Evolutionary conservation across 768 basidiomycete species (phyloP).

Genomic region (Clavulina sp.): DNA sequence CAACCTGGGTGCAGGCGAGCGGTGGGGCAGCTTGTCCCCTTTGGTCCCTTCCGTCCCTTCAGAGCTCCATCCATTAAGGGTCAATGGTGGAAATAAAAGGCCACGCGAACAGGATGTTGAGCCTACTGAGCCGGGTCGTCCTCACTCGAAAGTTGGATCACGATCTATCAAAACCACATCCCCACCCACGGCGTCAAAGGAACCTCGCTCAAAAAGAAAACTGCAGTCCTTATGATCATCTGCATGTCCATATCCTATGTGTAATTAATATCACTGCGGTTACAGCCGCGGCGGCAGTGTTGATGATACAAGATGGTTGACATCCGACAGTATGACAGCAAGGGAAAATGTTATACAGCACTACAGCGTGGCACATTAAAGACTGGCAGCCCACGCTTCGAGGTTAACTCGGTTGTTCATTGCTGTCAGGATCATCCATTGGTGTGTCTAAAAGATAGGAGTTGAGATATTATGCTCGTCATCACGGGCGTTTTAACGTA

Average conservation of each 20-base stretch:
- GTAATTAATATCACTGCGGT: too few relatives aligned
- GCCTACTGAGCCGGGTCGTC: too few relatives aligned
- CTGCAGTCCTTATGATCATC: neutral
- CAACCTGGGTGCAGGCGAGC: conserved; percentile 38
- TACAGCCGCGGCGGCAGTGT: too few relatives aligned
- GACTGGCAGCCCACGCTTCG: neutral
- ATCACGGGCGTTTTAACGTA: conserved; percentile 22
- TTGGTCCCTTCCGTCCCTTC: neutral
- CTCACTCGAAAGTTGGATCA: too few relatives aligned
- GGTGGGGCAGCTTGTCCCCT: conserved; percentile 28
- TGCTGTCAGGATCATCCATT: neutral
- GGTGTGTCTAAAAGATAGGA: neutral
- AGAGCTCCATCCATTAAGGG: neutral
- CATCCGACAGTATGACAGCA: too few relatives aligned
- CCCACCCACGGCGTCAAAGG: neutral
- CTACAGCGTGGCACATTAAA: neutral
- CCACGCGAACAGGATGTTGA: too few relatives aligned
- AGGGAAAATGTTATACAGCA: too few relatives aligned
- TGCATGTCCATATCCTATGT: too few relatives aligned
- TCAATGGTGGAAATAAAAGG: too few relatives aligned
- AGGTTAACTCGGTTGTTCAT: neutral
- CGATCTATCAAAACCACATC: neutral
- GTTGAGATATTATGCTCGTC: neutral
- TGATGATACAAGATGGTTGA: too few relatives aligned
- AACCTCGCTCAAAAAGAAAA: neutral